Conservation (phyloP, 192 early-diverging fungal genomes). For the Podila horticola region DNA sequence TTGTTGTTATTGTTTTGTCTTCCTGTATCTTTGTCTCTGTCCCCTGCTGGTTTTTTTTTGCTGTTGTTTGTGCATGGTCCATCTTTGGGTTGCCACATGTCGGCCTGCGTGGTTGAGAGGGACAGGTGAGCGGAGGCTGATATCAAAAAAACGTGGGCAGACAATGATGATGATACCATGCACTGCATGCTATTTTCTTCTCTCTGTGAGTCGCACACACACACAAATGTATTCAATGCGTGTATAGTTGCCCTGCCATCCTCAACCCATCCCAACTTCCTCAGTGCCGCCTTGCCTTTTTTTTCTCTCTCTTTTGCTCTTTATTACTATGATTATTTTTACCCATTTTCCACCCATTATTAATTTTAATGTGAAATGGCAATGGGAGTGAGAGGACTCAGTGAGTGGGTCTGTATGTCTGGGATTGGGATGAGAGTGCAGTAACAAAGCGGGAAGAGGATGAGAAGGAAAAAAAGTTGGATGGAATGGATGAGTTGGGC, state of each 20-base stretch:
- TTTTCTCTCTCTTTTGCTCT: constrained; percentile 5
- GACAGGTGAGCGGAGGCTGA: neutral
- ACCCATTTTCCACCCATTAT: neutral
- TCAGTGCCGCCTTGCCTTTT: neutral
- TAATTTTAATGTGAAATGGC: neutral
- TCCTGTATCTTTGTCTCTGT: neutral
- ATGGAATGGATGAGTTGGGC: too few relatives aligned
- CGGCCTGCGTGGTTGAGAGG: constrained; percentile 13
- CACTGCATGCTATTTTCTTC: too few relatives aligned
- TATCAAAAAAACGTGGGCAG: too few relatives aligned
- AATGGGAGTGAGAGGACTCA: neutral
- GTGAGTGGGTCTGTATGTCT: too few relatives aligned
- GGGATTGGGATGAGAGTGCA: too few relatives aligned
- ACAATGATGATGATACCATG: too few relatives aligned
- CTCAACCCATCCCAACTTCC: neutral
- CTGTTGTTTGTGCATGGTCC: constrained; percentile 32
- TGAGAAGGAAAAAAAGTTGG: too few relatives aligned
- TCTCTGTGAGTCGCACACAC: too few relatives aligned
- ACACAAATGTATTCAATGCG: too few relatives aligned
- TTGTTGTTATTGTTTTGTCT: neutral
- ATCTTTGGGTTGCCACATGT: constrained; percentile 39
- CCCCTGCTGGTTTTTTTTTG: neutral
- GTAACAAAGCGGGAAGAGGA: too few relatives aligned
- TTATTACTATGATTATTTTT: neutral
- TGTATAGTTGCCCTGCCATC: too few relatives aligned